These are phyloP conservation scores for Lachnellula hyalina DNA, from an alignment of 2,329 filamentous ascomycete genomes.

Conservation along the genomic window DNA sequence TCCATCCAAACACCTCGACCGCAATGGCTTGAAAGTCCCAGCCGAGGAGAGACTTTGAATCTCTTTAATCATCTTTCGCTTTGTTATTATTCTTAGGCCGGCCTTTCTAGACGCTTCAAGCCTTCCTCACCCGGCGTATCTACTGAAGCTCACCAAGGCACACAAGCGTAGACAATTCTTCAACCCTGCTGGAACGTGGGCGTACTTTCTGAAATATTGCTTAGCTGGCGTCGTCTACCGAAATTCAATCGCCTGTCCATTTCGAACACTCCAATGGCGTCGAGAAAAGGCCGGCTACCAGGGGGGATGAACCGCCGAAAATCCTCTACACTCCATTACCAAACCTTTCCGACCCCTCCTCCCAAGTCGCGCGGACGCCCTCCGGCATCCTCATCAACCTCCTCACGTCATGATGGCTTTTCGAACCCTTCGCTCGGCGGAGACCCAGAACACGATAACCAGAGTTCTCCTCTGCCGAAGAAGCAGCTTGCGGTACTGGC, in stretches of 20 bases:
- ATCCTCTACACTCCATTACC: constrained; percentile 57
- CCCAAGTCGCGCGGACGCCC: constrained; percentile 56
- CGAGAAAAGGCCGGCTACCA: background rate
- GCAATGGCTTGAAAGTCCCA: background rate
- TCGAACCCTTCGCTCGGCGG: constrained; percentile 29
- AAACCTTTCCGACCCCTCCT: constrained; percentile 74
- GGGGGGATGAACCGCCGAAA: constrained; percentile 27
- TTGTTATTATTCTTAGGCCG: background rate
- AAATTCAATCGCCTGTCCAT: background rate
- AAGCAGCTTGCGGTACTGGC: constrained; percentile 81
- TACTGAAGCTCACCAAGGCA: background rate
- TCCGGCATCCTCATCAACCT: constrained; percentile 31
- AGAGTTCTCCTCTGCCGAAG: constrained; percentile 66
- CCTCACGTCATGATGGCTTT: constrained; percentile 27
- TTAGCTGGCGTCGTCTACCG: background rate
- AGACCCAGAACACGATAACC: constrained; percentile 30
- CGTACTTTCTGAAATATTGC: background rate
- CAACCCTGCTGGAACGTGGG: background rate
- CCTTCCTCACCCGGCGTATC: background rate
- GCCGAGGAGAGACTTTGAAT: background rate
- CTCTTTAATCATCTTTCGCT: background rate
- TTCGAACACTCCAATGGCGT: background rate
- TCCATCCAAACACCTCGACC: background rate
- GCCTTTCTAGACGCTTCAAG: no score
- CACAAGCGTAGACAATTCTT: background rate